These are phyloP conservation scores for Diplotaxis tenuifolia DNA, from an alignment of 345 rosid genomes.

Conservation along the genomic window DNA sequence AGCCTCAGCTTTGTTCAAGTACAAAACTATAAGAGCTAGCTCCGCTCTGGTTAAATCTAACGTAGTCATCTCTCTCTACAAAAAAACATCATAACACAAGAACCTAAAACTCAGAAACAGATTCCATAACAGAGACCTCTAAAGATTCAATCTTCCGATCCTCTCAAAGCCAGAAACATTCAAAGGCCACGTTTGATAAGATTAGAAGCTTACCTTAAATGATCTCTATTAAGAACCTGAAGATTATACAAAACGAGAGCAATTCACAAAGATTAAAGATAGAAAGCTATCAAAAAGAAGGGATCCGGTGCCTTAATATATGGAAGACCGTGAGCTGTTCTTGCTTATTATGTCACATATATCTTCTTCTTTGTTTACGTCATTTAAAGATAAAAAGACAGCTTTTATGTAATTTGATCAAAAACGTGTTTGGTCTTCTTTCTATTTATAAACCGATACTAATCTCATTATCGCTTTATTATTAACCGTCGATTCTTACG, in stretches of 20 bases:
- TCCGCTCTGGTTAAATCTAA: slow-evolving; percentile 85
- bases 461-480: not conserved
- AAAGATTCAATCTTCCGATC: not conserved
- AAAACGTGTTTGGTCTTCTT: slow-evolving; percentile 52
- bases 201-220: slow-evolving; percentile 14
- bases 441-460: slow-evolving; percentile 27
- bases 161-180: not conserved
- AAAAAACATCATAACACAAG: slow-evolving; percentile 16
- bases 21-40: slow-evolving; percentile 78
- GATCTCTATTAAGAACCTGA: not conserved
- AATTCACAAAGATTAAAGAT: not conserved
- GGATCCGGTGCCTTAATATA: slow-evolving; percentile 26
- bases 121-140: not conserved
- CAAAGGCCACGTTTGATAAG: not conserved
- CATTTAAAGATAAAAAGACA: not conserved
- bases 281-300: not conserved
- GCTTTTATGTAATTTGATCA: not conserved
- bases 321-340: slow-evolving; percentile 10
- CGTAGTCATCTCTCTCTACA: slow-evolving; percentile 60
- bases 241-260: not conserved
- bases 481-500: not conserved
- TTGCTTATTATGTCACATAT: not conserved
- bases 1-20: slow-evolving; percentile 96
- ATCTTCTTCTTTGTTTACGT: slow-evolving; percentile 10
- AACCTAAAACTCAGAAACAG: slow-evolving; percentile 17